Evolutionary conservation across 176 grass and related monocot genomes (phyloP).

Genomic region (Juncus effusus): DNA sequence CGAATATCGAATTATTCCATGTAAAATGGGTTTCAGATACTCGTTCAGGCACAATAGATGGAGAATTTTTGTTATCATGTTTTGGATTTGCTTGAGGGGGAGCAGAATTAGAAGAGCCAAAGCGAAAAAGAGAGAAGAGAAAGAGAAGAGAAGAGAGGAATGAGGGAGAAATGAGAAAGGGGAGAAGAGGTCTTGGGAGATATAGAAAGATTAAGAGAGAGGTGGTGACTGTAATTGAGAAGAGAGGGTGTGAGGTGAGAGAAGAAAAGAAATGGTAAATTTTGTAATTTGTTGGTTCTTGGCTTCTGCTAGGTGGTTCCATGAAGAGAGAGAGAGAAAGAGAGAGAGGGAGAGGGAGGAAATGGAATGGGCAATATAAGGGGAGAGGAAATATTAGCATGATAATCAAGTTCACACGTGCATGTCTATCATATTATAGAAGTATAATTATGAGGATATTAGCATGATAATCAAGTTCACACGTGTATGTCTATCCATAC

Average conservation of each 20-base stretch:
- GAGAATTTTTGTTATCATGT: not conserved
- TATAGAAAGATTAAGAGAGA: constrained; percentile 20
- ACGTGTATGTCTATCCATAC: constrained; percentile 8
- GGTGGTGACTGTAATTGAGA: constrained; percentile 19
- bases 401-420: constrained; percentile 23
- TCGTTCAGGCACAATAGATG: not conserved
- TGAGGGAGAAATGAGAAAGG: constrained; percentile 18
- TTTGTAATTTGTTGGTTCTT: constrained; percentile 17
- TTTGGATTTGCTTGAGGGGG: not conserved
- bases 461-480: constrained; percentile 17
- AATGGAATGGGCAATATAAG: constrained; percentile 13
- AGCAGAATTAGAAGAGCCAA: not conserved
- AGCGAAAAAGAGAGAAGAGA: constrained; percentile 15
- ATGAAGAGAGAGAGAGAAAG: not conserved
- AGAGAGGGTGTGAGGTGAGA: not conserved
- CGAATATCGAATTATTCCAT: not conserved
- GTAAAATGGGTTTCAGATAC: not conserved
- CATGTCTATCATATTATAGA: constrained; percentile 3
- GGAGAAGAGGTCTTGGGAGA: constrained; percentile 18
- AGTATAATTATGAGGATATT: not conserved
- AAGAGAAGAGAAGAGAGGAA: constrained; percentile 26
- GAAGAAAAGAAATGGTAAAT: constrained; percentile 21
- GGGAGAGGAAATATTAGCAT: constrained; percentile 2
- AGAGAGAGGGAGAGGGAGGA: constrained; percentile 8
- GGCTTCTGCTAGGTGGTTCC: constrained; percentile 23